These are phyloP conservation scores for Botryococcus braunii DNA, from an alignment of 163 green algal species.

Conservation along the genomic window DNA sequence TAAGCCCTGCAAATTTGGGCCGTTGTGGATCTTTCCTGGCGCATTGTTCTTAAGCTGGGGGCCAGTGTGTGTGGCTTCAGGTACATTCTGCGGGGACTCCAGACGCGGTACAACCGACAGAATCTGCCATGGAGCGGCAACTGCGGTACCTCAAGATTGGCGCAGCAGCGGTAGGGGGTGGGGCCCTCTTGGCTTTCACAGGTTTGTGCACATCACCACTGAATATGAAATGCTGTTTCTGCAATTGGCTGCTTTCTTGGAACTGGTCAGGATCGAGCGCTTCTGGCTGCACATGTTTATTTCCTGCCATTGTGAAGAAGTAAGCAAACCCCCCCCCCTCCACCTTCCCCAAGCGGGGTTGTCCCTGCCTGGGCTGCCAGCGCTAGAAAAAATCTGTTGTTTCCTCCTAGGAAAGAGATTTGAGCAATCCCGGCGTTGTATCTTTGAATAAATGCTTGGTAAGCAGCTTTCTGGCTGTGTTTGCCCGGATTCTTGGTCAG, in stretches of 20 bases:
- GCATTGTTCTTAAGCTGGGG: not conserved
- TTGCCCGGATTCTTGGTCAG: too few species aligned
- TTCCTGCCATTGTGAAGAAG: not conserved
- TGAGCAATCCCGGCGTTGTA: too few species aligned
- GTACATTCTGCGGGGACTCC: not conserved
- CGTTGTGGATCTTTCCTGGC: not conserved
- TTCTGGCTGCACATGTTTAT: not conserved
- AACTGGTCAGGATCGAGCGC: too few species aligned
- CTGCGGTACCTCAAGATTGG: conserved; percentile 43
- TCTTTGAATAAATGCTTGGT: too few species aligned
- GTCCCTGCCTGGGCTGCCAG: not conserved
- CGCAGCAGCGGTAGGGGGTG: conserved; percentile 60
- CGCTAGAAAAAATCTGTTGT: not conserved
- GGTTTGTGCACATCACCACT: conserved; percentile 16
- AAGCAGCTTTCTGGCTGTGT: too few species aligned
- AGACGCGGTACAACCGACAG: not conserved
- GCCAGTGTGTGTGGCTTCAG: not conserved
- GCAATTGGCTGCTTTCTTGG: not conserved
- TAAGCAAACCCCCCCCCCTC: too few species aligned
- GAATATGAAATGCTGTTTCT: not conserved
- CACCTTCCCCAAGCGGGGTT: not conserved
- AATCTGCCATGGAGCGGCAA: not conserved
- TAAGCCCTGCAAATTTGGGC: not conserved
- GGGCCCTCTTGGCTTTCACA: conserved; percentile 70
- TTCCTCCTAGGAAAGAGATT: too few species aligned